Percentiles rank a stretch among this genome's conserved stretches.
phyloP scores from a whole-genome alignment of 2,329 filamentous ascomycete species.

The Arthroderma sp. region DNA sequence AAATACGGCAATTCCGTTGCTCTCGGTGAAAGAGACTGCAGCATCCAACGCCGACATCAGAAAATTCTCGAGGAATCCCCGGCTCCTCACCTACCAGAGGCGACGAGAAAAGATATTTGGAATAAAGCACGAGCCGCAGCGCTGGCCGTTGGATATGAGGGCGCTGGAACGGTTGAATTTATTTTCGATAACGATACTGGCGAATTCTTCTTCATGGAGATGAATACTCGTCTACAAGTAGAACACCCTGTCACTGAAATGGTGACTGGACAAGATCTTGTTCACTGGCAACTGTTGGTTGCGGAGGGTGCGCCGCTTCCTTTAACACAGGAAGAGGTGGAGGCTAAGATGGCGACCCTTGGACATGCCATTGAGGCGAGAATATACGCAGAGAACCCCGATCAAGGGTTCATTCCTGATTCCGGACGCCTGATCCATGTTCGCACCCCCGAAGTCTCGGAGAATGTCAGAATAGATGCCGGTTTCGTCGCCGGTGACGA shows the following conservation, averaged over 20 bases:
- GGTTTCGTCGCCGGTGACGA: slow-evolving; percentile 86
- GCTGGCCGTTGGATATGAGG: slow-evolving; percentile 50
- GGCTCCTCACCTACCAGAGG: slow-evolving; percentile 47
- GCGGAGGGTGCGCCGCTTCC: slow-evolving; percentile 58
- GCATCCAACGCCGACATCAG: slow-evolving; percentile 52
- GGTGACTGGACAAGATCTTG: slow-evolving; percentile 64
- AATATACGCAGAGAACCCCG: slow-evolving; percentile 92
- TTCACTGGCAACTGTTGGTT: slow-evolving; percentile 90
- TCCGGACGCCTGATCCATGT: slow-evolving; percentile 80
- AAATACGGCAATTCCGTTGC: slow-evolving; percentile 52
- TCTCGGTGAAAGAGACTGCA: slow-evolving; percentile 52
- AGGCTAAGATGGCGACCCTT: slow-evolving; percentile 54
- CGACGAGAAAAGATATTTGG: slow-evolving; percentile 51
- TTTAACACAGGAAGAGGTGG: slow-evolving; percentile 51
- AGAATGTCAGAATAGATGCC: slow-evolving; percentile 78
- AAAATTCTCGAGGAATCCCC: slow-evolving; percentile 56
- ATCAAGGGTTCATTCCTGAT: slow-evolving; percentile 83
- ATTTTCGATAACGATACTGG: slow-evolving; percentile 56
- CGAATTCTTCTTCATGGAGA: slow-evolving; percentile 59
- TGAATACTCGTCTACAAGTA: slow-evolving; percentile 77
- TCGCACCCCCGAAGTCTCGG: slow-evolving; percentile 52
- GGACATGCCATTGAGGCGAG: slow-evolving; percentile 90
- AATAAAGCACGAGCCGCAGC: slow-evolving; percentile 51
- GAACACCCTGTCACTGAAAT: slow-evolving; percentile 90
- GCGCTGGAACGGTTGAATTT: slow-evolving; percentile 55